Conservation (phyloP, 2,329 filamentous ascomycete species). For the Podosphaera aphanis region DNA sequence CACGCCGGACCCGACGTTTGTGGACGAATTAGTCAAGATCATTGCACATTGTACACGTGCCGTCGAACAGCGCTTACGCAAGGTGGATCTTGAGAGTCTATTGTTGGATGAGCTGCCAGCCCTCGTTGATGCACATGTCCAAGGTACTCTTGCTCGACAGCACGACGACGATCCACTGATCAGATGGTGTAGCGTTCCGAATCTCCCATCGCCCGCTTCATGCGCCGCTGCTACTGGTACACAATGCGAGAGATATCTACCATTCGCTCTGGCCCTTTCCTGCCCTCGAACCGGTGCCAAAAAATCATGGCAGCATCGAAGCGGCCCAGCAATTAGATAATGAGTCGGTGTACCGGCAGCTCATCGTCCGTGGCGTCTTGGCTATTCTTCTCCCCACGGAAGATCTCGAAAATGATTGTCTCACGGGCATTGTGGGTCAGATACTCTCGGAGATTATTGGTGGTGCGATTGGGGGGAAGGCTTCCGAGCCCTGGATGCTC, state of each 20-base stretch:
- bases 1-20: conserved; percentile 70
- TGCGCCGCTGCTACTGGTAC: conserved; percentile 33
- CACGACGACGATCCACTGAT: conserved; percentile 4
- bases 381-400: conserved; percentile 75
- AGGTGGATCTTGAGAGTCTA: conserved; percentile 61
- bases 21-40: conserved; percentile 69
- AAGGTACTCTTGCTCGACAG: conserved; percentile 27
- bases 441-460: conserved; percentile 76
- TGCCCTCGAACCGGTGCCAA: conserved; percentile 53
- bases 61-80: conserved; percentile 62
- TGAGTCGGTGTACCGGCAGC: conserved; percentile 63
- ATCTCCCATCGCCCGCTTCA: conserved; percentile 35
- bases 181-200: conserved; percentile 38
- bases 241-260: conserved; percentile 47
- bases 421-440: conserved; percentile 64
- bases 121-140: conserved; percentile 56
- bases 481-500: conserved; percentile 70
- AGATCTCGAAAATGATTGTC: conserved; percentile 68
- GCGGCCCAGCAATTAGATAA: conserved; percentile 40
- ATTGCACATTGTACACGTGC: conserved; percentile 80
- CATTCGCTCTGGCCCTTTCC: conserved; percentile 66
- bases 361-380: conserved; percentile 64
- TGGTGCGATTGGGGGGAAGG: conserved; percentile 54
- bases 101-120: conserved; percentile 72
- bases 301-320: conserved; percentile 20